phyloP scores from a whole-genome alignment of 352 stramenopile species.

The Globisporangium nodosum region DNA sequence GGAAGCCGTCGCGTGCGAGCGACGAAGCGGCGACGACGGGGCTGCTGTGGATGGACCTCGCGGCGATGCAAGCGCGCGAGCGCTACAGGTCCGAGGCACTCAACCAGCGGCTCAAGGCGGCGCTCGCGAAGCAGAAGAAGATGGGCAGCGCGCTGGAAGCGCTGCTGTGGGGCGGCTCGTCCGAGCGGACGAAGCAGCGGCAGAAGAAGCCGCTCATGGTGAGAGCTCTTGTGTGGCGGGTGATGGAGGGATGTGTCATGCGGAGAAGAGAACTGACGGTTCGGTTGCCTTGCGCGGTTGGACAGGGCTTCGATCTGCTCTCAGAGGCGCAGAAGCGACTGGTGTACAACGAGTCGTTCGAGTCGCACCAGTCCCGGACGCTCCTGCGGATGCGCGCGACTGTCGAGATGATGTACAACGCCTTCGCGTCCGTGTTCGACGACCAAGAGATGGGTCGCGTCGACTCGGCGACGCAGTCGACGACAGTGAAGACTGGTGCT shows the following conservation, averaged over 20 bases:
- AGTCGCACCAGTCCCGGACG: background rate
- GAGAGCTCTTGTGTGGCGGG: background rate
- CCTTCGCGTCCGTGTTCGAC: background rate
- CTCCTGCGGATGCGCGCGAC: slow-evolving; percentile 1
- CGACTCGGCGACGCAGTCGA: background rate
- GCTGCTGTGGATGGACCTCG: slow-evolving; percentile 32
- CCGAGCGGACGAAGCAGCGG: slow-evolving; percentile 6
- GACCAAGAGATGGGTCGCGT: background rate
- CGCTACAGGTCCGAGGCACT: slow-evolving; percentile 30
- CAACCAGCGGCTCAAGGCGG: slow-evolving; percentile 34
- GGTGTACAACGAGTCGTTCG: slow-evolving; percentile 8
- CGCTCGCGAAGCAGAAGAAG: slow-evolving; percentile 31
- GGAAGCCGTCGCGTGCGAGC: background rate
- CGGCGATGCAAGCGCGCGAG: slow-evolving; percentile 31
- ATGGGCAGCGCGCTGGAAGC: slow-evolving; percentile 33
- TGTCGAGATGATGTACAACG: background rate
- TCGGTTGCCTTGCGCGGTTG: too few relatives aligned
- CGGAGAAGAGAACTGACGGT: too few relatives aligned
- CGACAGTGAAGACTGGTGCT: background rate
- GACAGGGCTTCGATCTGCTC: background rate
- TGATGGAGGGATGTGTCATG: background rate
- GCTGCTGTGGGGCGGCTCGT: slow-evolving; percentile 23
- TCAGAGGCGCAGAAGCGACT: slow-evolving; percentile 3
- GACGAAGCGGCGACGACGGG: background rate
- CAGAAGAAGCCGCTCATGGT: slow-evolving; percentile 2